These are phyloP conservation scores for Pichia deserticola DNA, from an alignment of 805 yeast genomes.

Conservation along the genomic window DNA sequence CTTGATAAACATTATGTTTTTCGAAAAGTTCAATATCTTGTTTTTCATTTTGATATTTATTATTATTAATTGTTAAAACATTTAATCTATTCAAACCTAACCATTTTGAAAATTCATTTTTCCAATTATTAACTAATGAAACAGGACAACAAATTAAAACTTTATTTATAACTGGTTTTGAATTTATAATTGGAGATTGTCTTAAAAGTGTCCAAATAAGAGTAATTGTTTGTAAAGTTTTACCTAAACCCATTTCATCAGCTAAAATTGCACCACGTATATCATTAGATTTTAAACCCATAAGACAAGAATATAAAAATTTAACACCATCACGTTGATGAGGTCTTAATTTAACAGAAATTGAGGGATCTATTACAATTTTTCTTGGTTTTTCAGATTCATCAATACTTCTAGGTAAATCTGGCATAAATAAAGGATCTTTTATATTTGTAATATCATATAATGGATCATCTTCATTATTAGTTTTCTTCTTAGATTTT, in stretches of 20 bases:
- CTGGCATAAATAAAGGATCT: slow-evolving; percentile 38
- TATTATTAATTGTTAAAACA: slow-evolving; percentile 51
- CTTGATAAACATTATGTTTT: slow-evolving; percentile 67
- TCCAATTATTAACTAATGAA: slow-evolving; percentile 83
- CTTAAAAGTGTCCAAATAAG: slow-evolving; percentile 75
- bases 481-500: neutral
- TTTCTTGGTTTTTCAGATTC: slow-evolving; percentile 20
- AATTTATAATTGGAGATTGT: slow-evolving; percentile 45
- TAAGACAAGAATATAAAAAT: slow-evolving; percentile 75
- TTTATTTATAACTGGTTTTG: slow-evolving; percentile 37
- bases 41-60: slow-evolving; percentile 46
- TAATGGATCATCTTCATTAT: slow-evolving; percentile 24
- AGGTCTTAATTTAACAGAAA: slow-evolving; percentile 53
- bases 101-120: slow-evolving; percentile 85
- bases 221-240: slow-evolving; percentile 79
- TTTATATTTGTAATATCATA: slow-evolving; percentile 29
- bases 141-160: slow-evolving; percentile 87
- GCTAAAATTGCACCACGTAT: slow-evolving; percentile 78
- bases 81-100: slow-evolving; percentile 57
- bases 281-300: slow-evolving; percentile 51
- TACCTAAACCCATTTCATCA: slow-evolving; percentile 96
- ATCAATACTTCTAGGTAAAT: slow-evolving; percentile 8
- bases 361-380: slow-evolving; percentile 54
- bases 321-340: slow-evolving; percentile 83
- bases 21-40: slow-evolving; percentile 54